These are phyloP conservation scores for Gastrolobium bilobum DNA, from an alignment of 306 rosid species.

Conservation along the genomic window DNA sequence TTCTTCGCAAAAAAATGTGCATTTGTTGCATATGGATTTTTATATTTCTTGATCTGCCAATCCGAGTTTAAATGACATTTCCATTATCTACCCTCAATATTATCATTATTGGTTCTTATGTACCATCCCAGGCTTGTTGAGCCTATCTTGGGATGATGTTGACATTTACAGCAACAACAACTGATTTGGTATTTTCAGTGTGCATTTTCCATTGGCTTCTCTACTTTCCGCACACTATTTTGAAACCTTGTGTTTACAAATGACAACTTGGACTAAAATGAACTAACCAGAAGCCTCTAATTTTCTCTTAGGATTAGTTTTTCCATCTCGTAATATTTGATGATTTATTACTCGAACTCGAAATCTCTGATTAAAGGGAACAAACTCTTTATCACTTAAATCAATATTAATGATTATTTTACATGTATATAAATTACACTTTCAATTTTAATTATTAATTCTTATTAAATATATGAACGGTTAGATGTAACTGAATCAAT, in stretches of 20 bases:
- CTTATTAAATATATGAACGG: too few relatives aligned
- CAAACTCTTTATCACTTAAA: too few relatives aligned
- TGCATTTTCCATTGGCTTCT: background rate
- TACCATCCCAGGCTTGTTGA: background rate
- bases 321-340: too few relatives aligned
- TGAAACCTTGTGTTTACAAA: background rate
- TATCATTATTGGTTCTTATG: slow-evolving; percentile 11
- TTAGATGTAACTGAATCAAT: too few relatives aligned
- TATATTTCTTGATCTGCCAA: slow-evolving; percentile 31
- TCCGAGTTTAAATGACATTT: slow-evolving; percentile 4
- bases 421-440: too few relatives aligned
- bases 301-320: too few relatives aligned
- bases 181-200: slow-evolving; percentile 2
- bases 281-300: background rate
- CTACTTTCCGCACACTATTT: background rate
- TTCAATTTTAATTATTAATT: too few relatives aligned
- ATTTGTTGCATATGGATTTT: background rate
- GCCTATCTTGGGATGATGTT: slow-evolving; percentile 22
- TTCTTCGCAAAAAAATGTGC: background rate
- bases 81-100: slow-evolving; percentile 16
- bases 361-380: too few relatives aligned
- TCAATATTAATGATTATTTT: too few relatives aligned
- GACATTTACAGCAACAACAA: slow-evolving; percentile 22
- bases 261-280: background rate
- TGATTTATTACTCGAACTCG: too few relatives aligned